Conservation (phyloP, 2,329 filamentous ascomycete species). For the Ophiocordyceps sinensis region DNA sequence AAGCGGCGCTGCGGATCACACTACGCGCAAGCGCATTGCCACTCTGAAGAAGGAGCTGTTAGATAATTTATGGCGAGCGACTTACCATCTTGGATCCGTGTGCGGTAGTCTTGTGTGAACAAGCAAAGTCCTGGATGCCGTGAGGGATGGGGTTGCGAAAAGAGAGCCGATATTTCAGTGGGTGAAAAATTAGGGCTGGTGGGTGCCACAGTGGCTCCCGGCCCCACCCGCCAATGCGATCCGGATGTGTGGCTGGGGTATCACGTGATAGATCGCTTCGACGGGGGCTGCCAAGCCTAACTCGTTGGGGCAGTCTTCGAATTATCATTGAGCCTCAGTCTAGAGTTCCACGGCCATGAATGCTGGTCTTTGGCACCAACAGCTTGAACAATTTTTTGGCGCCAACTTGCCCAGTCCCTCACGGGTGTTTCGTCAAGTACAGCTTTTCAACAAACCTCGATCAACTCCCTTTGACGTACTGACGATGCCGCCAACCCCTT, state of each 20-base stretch:
- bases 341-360: too few relatives aligned
- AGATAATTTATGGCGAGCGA: constrained; percentile 19
- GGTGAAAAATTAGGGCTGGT: constrained; percentile 24
- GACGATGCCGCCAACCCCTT: constrained; percentile 62
- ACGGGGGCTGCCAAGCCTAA: not conserved
- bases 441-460: too few relatives aligned
- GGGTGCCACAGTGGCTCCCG: constrained; percentile 2
- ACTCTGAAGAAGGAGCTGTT: constrained; percentile 23
- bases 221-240: constrained; percentile 5
- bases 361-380: too few relatives aligned
- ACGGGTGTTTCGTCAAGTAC: too few relatives aligned
- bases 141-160: constrained; percentile 12
- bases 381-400: too few relatives aligned
- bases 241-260: not conserved
- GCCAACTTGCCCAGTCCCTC: too few relatives aligned
- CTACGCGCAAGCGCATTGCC: constrained; percentile 18
- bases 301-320: not conserved
- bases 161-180: constrained; percentile 13
- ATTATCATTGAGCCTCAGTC: too few relatives aligned
- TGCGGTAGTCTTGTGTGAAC: constrained; percentile 15
- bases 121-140: constrained; percentile 18
- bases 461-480: not conserved
- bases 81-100: constrained; percentile 28
- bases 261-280: not conserved
- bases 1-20: constrained; percentile 18